These are phyloP conservation scores for Floccularia luteovirens DNA, from an alignment of 768 basidiomycete genomes.

Conservation along the genomic window DNA sequence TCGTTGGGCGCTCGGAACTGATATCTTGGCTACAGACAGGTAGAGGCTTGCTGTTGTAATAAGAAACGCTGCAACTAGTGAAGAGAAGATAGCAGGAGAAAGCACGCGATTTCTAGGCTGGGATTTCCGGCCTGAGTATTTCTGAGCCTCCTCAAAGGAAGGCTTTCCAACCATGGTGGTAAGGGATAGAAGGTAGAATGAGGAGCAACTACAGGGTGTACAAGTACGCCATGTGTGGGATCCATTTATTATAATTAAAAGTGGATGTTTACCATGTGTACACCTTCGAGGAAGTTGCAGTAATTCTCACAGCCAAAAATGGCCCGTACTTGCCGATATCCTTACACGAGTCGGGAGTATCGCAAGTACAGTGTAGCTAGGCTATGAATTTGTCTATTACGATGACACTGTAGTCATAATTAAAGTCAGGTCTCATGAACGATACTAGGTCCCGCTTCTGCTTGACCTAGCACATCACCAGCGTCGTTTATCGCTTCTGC, in stretches of 20 bases:
- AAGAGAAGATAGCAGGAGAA: constrained; percentile 8
- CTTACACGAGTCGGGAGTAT: too few relatives aligned
- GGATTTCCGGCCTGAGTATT: background rate
- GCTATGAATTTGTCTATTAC: too few relatives aligned
- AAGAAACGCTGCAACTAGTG: constrained; percentile 2
- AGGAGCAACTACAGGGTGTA: background rate
- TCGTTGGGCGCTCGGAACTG: constrained; percentile 3
- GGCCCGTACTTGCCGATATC: too few relatives aligned
- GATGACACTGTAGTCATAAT: too few relatives aligned
- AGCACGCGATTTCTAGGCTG: background rate
- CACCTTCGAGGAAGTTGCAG: too few relatives aligned
- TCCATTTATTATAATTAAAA: background rate
- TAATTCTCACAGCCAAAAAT: too few relatives aligned
- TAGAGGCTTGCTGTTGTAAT: background rate
- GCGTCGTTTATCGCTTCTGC: constrained; percentile 39
- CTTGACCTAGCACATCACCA: constrained; percentile 15
- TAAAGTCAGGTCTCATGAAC: too few relatives aligned
- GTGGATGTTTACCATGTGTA: background rate
- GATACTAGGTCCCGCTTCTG: constrained; percentile 25
- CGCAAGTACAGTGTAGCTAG: too few relatives aligned
- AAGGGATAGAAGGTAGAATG: constrained; percentile 5
- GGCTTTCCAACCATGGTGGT: constrained; percentile 15
- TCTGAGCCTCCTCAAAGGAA: background rate
- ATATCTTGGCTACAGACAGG: background rate
- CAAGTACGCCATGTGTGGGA: background rate